phyloP scores from a whole-genome alignment of 208 protist species.

The Zelonia costaricensis region DNA sequence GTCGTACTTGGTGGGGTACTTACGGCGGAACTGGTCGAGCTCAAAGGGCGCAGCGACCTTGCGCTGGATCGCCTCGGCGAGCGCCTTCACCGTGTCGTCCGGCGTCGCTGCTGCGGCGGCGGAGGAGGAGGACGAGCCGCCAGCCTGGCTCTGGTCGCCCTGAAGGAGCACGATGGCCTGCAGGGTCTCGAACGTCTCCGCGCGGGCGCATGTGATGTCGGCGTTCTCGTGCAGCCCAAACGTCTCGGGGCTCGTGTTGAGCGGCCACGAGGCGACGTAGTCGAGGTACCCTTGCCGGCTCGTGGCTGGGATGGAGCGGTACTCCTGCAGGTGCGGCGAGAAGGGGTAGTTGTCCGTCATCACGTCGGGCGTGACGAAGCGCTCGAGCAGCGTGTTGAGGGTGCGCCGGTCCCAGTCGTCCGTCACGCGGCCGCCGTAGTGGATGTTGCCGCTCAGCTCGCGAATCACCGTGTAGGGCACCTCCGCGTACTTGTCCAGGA shows the following conservation, averaged over 20 bases:
- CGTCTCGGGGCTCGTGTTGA: slow-evolving; percentile 94
- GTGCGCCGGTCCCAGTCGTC: slow-evolving; percentile 98
- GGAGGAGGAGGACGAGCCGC: slow-evolving; percentile 6
- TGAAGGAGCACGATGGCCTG: slow-evolving; percentile 84
- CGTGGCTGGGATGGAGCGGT: slow-evolving; percentile 76
- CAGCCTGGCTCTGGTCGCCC: slow-evolving; percentile 44
- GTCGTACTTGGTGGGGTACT: slow-evolving; percentile 95
- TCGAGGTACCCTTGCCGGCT: slow-evolving; percentile 88
- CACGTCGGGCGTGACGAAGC: slow-evolving; percentile 91
- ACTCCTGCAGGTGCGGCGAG: slow-evolving; percentile 68
- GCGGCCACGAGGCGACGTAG: slow-evolving; percentile 92
- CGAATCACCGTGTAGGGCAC: slow-evolving; percentile 98
- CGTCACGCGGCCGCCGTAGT: slow-evolving; percentile 99
- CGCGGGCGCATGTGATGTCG: slow-evolving; percentile 96
- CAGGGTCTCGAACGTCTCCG: slow-evolving; percentile 92
- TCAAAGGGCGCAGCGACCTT: slow-evolving; percentile 85
- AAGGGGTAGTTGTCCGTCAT: slow-evolving; percentile 93
- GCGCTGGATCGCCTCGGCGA: slow-evolving; percentile 81
- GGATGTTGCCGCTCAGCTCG: slow-evolving; percentile 96
- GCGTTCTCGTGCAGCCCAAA: slow-evolving; percentile 98
- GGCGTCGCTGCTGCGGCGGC: slow-evolving; percentile 37
- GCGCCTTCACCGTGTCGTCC: slow-evolving; percentile 80
- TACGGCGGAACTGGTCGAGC: slow-evolving; percentile 77
- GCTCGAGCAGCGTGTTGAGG: slow-evolving; percentile 94
- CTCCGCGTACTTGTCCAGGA: slow-evolving; percentile 96